phyloP scores from a whole-genome alignment of 2,329 filamentous ascomycete genomes.

The Curvularia eragrostidis region DNA sequence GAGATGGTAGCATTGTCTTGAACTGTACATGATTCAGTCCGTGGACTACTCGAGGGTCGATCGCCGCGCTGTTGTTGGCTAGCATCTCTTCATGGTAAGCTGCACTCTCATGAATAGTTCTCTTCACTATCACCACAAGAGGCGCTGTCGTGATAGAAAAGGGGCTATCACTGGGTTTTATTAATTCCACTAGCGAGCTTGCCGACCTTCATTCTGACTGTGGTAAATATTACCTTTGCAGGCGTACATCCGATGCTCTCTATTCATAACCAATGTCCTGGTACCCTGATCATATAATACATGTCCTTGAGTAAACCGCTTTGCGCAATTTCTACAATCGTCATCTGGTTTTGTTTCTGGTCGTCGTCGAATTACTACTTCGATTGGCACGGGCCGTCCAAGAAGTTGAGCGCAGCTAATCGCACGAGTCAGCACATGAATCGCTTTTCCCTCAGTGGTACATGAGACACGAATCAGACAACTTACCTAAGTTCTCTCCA shows the following conservation, averaged over 20 bases:
- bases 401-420: slow-evolving; percentile 23
- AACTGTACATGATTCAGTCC: not conserved
- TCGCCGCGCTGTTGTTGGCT: not conserved
- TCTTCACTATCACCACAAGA: not conserved
- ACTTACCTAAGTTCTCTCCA: slow-evolving; percentile 44
- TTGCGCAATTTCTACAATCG: not conserved
- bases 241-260: not conserved
- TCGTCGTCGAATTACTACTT: not conserved
- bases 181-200: not conserved
- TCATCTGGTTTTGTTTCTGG: not conserved
- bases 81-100: not conserved
- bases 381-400: slow-evolving; percentile 19
- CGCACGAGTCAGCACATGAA: slow-evolving; percentile 5
- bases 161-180: not conserved
- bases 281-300: slow-evolving; percentile 5
- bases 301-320: not conserved
- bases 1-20: not conserved
- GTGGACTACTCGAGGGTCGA: not conserved
- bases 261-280: not conserved
- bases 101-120: not conserved
- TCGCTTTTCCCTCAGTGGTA: too few relatives aligned
- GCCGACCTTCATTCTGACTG: not conserved
- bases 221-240: not conserved
- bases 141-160: not conserved
- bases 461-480: not conserved